Evolutionary conservation across 805 yeast genomes (phyloP).

Genomic region (Babjeviella inositovora): DNA sequence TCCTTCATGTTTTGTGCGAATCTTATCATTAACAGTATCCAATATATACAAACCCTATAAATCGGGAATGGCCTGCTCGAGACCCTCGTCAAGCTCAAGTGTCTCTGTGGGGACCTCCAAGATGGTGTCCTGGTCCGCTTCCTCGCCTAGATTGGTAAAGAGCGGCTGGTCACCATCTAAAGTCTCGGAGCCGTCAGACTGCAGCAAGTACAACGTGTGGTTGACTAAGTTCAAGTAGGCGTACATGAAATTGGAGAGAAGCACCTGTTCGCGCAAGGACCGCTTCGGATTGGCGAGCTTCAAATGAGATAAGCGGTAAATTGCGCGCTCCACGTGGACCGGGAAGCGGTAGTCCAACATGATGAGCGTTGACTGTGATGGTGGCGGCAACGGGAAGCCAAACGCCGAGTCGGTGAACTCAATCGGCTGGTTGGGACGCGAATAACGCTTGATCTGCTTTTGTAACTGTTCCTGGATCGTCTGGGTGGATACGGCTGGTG

Average conservation of each 20-base stretch:
- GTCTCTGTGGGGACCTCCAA: too few relatives aligned
- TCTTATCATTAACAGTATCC: too few relatives aligned
- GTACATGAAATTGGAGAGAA: conserved; percentile 92
- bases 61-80: too few relatives aligned
- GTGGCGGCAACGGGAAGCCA: conserved; percentile 77
- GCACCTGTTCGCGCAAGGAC: conserved; percentile 81
- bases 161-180: too few relatives aligned
- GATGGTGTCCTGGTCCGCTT: too few relatives aligned
- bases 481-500: conserved; percentile 1
- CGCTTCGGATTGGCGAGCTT: conserved; percentile 90
- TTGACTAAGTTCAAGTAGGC: conserved; percentile 90
- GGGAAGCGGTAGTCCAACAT: conserved; percentile 85
- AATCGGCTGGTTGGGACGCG: conserved; percentile 26
- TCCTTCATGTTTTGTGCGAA: too few relatives aligned
- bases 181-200: too few relatives aligned
- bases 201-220: conserved; percentile 72
- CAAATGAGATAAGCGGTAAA: conserved; percentile 81
- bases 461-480: conserved; percentile 24
- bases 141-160: too few relatives aligned
- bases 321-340: conserved; percentile 90
- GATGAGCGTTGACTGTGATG: conserved; percentile 57
- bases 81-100: too few relatives aligned
- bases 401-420: conserved; percentile 62
- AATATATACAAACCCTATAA: too few relatives aligned
- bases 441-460: conserved; percentile 20